These are phyloP conservation scores for Rhododendron ovatum DNA, from an alignment of 148 eudicot species.

Conservation along the genomic window DNA sequence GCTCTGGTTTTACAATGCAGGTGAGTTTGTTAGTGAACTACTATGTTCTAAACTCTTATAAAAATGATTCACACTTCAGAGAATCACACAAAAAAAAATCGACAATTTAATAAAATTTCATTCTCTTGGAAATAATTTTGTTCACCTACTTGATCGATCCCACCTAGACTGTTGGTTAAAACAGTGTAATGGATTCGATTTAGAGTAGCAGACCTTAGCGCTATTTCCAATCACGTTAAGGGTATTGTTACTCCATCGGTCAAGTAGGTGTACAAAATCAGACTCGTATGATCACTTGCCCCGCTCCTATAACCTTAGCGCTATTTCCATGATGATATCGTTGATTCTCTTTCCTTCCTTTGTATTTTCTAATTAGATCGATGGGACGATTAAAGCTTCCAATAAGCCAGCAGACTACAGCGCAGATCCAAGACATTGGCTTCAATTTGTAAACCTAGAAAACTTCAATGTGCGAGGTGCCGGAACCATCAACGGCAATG, in stretches of 20 bases:
- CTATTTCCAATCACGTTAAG: too few species aligned
- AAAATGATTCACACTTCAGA: not conserved
- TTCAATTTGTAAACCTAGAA: conserved; percentile 42
- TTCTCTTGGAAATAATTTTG: not conserved
- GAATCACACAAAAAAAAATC: not conserved
- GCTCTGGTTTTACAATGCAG: conserved; percentile 33
- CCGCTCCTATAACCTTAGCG: too few species aligned
- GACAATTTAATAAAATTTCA: not conserved
- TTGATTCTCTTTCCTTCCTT: not conserved
- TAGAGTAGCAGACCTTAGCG: too few species aligned
- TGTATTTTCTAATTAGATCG: conserved; percentile 29
- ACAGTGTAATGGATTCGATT: not conserved
- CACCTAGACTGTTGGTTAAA: not conserved
- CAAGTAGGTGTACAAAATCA: not conserved
- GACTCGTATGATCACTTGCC: too few species aligned
- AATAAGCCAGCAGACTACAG: conserved; percentile 39
- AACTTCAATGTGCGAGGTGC: conserved; percentile 56
- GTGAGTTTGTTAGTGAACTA: conserved; percentile 27
- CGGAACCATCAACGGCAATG: conserved; percentile 79
- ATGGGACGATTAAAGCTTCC: conserved; percentile 67
- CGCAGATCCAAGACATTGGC: conserved; percentile 45
- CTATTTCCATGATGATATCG: not conserved
- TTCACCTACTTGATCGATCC: not conserved
- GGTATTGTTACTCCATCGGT: not conserved
- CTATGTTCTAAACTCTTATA: not conserved